These are phyloP conservation scores for Lithospermum erythrorhizon DNA, from an alignment of 257 asterid genomes.

Conservation along the genomic window DNA sequence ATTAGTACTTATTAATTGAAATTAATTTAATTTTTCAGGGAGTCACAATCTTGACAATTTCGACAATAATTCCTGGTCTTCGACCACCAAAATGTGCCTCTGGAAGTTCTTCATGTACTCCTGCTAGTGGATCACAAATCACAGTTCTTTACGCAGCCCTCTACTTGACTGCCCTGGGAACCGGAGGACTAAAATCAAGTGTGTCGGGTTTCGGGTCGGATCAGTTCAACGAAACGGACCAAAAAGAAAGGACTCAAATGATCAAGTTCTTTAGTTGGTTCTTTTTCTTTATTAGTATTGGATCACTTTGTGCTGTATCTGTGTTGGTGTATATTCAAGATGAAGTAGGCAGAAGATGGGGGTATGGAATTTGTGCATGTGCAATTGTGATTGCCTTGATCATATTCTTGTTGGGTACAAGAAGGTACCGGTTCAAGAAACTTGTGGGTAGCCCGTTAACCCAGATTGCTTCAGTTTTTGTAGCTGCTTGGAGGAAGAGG, in stretches of 20 bases:
- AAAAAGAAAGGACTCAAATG: slow-evolving; percentile 50
- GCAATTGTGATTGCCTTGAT: slow-evolving; percentile 43
- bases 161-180: slow-evolving; percentile 77
- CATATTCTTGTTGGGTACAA: slow-evolving; percentile 51
- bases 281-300: slow-evolving; percentile 69
- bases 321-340: slow-evolving; percentile 75
- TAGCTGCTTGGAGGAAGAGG: slow-evolving; percentile 61
- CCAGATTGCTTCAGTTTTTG: slow-evolving; percentile 56
- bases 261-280: slow-evolving; percentile 79
- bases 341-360: slow-evolving; percentile 64
- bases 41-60: slow-evolving; percentile 56
- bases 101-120: slow-evolving; percentile 41
- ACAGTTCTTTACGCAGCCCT: slow-evolving; percentile 46
- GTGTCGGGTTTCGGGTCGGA: slow-evolving; percentile 89
- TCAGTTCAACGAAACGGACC: slow-evolving; percentile 65
- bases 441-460: slow-evolving; percentile 72
- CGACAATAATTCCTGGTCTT: slow-evolving; percentile 56
- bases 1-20: background rate
- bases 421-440: slow-evolving; percentile 64
- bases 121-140: slow-evolving; percentile 47
- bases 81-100: slow-evolving; percentile 61
- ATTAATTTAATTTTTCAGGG: slow-evolving; percentile 31
- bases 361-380: slow-evolving; percentile 77
- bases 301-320: slow-evolving; percentile 69
- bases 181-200: slow-evolving; percentile 83